Base-by-base conservation (phyloP, 257 asterid species). In the Nicotiana obtusifolia region DNA sequence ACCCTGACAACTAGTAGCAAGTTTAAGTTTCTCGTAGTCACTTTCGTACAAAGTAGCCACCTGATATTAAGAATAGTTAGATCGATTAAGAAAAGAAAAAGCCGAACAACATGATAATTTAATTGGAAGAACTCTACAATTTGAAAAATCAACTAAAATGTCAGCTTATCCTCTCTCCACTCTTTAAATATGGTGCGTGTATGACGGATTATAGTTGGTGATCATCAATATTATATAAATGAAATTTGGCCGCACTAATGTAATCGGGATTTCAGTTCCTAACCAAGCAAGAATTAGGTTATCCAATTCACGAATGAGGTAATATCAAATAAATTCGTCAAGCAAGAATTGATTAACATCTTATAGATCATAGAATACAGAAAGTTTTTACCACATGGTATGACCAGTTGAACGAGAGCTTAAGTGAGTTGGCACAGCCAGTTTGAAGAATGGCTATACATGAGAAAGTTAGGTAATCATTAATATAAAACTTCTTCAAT, bases 11-110 rank as follows among this genome's bases (percentile, higher is more conserved):
- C 41, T 65, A 28, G 59, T 76, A 22, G 53, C 35, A 28, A 77
- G 76, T 64, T 80, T 84, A 28, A 87, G 86, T 81, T 83, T 82
- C 61, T 82, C 84, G 26, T 80, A 84, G 30, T 80, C 84, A 5
- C 41, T 22, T 57, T 82, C 75, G 16, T 75, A 76, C 33, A 83
- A 14, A 53, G 64, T 33, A 68, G 53, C 82, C 75, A 84, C 88
- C 88, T 87, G 35, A 44, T 71, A 35, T 66, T 26, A 6, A 5
- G 57, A 41, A 41, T 41, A 41, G 3, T 19, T 20, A 41, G 19
- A 69, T 11, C 33, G 22, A 69, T 2, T 37, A n/a, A n/a, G 1
- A 57, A 17, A 57, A 19, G 1, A 22, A 3, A 28, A 30, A 10
- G 3, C 7, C n/a, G 11, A 80, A 79, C 4, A 59, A n/a, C 19